Evolutionary conservation across 2,329 filamentous ascomycete species (phyloP).

Genomic region (Alternaria hordeiaustralica): DNA sequence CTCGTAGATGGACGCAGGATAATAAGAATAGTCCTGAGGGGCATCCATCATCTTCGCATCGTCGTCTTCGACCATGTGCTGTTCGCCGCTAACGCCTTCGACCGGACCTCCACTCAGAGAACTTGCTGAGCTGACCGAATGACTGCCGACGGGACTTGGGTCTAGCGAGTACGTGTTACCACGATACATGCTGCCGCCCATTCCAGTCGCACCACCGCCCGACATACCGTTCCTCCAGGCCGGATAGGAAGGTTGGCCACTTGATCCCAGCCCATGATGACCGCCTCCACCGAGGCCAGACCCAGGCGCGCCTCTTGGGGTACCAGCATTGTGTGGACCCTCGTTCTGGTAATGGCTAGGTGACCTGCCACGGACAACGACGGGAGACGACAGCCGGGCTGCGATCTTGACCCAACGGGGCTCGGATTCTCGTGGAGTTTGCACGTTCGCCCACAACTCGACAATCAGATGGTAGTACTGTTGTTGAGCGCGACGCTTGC

Average conservation of each 20-base stretch:
- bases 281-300: slow-evolving; percentile 39
- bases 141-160: slow-evolving; percentile 49
- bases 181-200: slow-evolving; percentile 45
- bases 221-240: slow-evolving; percentile 43
- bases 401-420: slow-evolving; percentile 48
- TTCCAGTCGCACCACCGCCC: slow-evolving; percentile 34
- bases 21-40: slow-evolving; percentile 56
- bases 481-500: slow-evolving; percentile 85
- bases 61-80: slow-evolving; percentile 48
- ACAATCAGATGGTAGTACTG: slow-evolving; percentile 93
- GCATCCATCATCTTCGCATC: slow-evolving; percentile 51
- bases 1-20: slow-evolving; percentile 54
- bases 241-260: slow-evolving; percentile 58
- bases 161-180: slow-evolving; percentile 48
- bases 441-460: slow-evolving; percentile 59
- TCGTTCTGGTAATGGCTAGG: slow-evolving; percentile 56
- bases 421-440: slow-evolving; percentile 34
- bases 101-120: slow-evolving; percentile 49
- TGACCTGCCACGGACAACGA: slow-evolving; percentile 51
- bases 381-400: slow-evolving; percentile 43
- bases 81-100: slow-evolving; percentile 52
- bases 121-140: slow-evolving; percentile 55
- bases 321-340: slow-evolving; percentile 49
- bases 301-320: slow-evolving; percentile 43
- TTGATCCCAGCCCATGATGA: slow-evolving; percentile 69